Conservation (phyloP, 202 grass and related monocot genomes). For the Miscanthus sacchariflorus region DNA sequence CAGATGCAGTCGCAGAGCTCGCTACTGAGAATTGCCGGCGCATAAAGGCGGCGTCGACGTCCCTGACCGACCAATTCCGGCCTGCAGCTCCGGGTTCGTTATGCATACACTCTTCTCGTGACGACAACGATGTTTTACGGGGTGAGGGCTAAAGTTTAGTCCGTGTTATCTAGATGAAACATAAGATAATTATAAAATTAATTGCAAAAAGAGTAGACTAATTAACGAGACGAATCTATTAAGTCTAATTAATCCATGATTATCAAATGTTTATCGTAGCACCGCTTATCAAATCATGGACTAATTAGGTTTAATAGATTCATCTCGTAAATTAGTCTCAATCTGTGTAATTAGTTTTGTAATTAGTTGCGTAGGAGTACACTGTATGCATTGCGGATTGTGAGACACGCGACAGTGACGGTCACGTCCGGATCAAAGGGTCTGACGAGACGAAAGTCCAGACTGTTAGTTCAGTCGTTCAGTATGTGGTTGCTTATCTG, state of each 20-base stretch:
- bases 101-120: neutral
- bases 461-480: neutral
- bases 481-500: slow-evolving; percentile 4
- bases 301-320: too few relatives aligned
- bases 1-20: neutral
- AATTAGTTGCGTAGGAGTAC: too few relatives aligned
- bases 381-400: neutral
- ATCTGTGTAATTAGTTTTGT: too few relatives aligned
- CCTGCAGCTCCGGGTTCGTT: neutral
- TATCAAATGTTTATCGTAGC: too few relatives aligned
- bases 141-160: too few relatives aligned
- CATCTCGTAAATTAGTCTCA: too few relatives aligned
- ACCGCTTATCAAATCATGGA: too few relatives aligned
- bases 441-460: neutral
- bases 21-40: slow-evolving; percentile 13
- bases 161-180: too few relatives aligned
- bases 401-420: slow-evolving; percentile 25
- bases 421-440: slow-evolving; percentile 12
- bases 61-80: neutral
- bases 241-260: too few relatives aligned
- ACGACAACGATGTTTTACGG: slow-evolving; percentile 7
- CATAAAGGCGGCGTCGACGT: slow-evolving; percentile 17
- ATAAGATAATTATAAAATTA: too few relatives aligned
- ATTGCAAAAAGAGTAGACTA: too few relatives aligned
- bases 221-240: too few relatives aligned